Evolutionary conservation across 306 rosid genomes (phyloP), one percentile per base, ranked within the genome.

Genomic region (Cicer arietinum): DNA sequence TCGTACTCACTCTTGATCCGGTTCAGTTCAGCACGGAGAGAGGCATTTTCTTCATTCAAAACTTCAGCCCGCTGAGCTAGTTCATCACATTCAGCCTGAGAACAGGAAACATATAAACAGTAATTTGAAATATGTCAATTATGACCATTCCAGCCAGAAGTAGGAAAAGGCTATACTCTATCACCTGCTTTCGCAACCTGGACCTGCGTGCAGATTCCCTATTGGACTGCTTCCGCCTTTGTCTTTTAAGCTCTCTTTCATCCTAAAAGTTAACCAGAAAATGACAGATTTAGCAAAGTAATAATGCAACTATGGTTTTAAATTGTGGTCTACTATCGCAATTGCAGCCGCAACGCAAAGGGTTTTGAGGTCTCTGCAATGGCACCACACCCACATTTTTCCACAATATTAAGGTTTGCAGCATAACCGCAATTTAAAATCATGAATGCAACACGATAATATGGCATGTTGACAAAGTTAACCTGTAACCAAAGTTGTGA

Each of bases 181-280:
- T 82, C 73, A 91, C 98, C 97, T 94, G 98, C 81, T 94, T 94
- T 64, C 98, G 97, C 90, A 94, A 81, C 83, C 98, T 91, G 72
- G 98, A 94, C 61, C 98, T 80, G 48, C 98, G 97, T 76, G 98
- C 98, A 48, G 98, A 94, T 86, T 94, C 98, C 80, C 98, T 88
- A 56, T 94, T 94, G 14, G 98, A 94, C 81, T 94, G 98, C 86
- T 94, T 94, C 81, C 98, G 87, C 82, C 90, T 89, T 83, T 94
- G 98, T 80, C 96, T 84, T 83, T 94, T 94, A 41, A 90, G 83
- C 81, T 94, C 98, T 77, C 98, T 91, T 84, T 94, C 98, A 79
- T 94, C 98, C 98, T 94, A 81, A 69, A 75, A 64, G 76, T 53
- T 41, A 56, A 73, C 76, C 75, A 50, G 57, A 67, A 57, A 57